Percentiles rank a stretch among this genome's conserved stretches.
phyloP scores from a whole-genome alignment of 306 rosid species.

The Carpinus viminea region DNA sequence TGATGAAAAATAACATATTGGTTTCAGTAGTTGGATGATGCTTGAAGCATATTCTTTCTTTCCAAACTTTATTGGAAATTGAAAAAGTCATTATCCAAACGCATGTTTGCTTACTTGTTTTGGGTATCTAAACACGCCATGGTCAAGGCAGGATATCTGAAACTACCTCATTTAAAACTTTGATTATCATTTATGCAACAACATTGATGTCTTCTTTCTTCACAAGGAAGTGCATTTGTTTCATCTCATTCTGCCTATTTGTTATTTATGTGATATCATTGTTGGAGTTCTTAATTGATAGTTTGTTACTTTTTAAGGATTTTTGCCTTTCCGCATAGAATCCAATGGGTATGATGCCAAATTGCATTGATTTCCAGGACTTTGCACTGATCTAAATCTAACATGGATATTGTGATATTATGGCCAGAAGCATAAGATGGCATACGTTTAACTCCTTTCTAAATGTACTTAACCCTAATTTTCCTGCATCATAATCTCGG shows the following conservation, averaged over 20 bases:
- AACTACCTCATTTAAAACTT: background rate
- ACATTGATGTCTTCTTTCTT: background rate
- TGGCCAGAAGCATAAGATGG: too few species aligned
- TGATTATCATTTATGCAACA: background rate
- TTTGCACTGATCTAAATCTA: too few species aligned
- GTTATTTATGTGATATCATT: background rate
- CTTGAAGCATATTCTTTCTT: background rate
- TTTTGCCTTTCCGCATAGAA: background rate
- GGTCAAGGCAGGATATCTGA: background rate
- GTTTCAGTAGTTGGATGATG: conserved; percentile 1
- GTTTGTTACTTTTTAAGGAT: background rate
- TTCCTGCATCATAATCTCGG: too few species aligned
- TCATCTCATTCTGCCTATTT: background rate
- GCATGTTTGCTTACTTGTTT: background rate
- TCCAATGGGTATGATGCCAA: too few species aligned
- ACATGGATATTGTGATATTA: too few species aligned
- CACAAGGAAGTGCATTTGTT: background rate
- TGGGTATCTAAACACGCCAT: background rate
- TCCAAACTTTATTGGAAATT: background rate
- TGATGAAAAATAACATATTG: conserved; percentile 20
- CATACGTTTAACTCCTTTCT: too few species aligned
- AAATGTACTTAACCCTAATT: too few species aligned
- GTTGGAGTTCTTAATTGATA: background rate
- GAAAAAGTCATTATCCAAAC: background rate
- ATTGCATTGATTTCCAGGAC: too few species aligned